Base-by-base conservation (phyloP, 78 protist genomes). In the Dictyostelium firmibasis region DNA sequence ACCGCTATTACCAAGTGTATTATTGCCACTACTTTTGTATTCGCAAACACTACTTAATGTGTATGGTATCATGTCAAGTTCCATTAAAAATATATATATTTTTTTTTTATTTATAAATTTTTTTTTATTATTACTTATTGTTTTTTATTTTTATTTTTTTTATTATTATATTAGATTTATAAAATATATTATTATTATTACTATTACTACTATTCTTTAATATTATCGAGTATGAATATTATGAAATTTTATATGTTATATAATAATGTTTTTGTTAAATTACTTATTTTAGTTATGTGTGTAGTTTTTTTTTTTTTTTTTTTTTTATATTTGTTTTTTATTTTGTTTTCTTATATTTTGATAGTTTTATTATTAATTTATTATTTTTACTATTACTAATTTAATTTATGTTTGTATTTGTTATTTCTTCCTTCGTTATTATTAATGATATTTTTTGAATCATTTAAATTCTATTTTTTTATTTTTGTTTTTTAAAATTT, bases 41-140 rank as follows among this genome's bases (percentile, higher is more conserved):
- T 85, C 86, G 36, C 69, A 81, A 20, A 53, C 69, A 53, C 86
- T 53, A 81, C 75, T 11, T 20, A 81, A 18, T 13, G 86, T 29
- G 18, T 43, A 43, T 1, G 91, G 91, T 70, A 85, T 85, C 83
- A 85, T 74, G 50, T 85, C 91, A 47, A 85, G 81, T 57, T 85
- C 91, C 91, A 76, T 76, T 36, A 76, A 76, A 20, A 35, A 16
- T 2, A 20, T 75, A 20, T 70, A 25, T 70, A 31, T 70, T 1
- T 72, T 23, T 72, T 23, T 50, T 10, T 50, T 50, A 1, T 50
- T 10, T 50, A 16, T 50, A 50, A 16, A 16, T 50, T 50, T 16
- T 1, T 16, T 13, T 1, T 50, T 50, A 18, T 50, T 50, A 14
- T 16, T 50, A 4, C n/a, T 50, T 13, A 10, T 50, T 16, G 3